A percentile compares a stretch with the other conserved stretches of the same genome.
These are phyloP conservation scores for Citrus sp. DNA, from an alignment of 345 rosid genomes.

Conservation along the genomic window DNA sequence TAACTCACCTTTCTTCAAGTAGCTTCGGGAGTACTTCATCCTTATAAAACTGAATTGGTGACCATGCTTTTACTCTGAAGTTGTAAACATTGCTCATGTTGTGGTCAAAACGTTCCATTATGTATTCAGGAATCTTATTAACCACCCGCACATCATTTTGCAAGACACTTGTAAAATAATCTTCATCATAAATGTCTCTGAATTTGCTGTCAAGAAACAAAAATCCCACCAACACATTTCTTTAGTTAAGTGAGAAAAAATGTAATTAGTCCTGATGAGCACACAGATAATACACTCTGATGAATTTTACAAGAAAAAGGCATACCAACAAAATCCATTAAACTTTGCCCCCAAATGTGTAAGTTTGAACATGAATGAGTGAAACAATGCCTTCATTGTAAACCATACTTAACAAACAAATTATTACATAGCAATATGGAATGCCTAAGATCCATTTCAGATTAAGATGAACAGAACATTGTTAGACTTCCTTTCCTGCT, in stretches of 20 bases:
- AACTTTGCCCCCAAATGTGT: neutral
- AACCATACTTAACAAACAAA: neutral
- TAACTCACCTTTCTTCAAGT: constrained; percentile 91
- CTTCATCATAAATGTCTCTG: constrained; percentile 84
- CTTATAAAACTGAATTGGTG: constrained; percentile 75
- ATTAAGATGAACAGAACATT: neutral
- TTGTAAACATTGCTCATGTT: constrained; percentile 91
- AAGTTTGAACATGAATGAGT: neutral
- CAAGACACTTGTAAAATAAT: constrained; percentile 63
- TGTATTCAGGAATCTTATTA: constrained; percentile 73
- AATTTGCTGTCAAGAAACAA: constrained; percentile 68
- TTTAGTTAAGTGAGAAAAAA: neutral
- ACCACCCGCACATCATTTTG: constrained; percentile 84
- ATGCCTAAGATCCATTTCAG: neutral
- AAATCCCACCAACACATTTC: constrained; percentile 8
- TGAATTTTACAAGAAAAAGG: too few species aligned
- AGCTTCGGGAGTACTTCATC: constrained; percentile 87
- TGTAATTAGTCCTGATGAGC: neutral
- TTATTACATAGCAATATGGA: neutral
- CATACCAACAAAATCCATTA: neutral
- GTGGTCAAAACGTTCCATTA: constrained; percentile 95
- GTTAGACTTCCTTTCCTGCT: neutral
- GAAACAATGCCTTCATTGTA: neutral
- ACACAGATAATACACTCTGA: neutral
- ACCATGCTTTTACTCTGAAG: constrained; percentile 98